A percentile compares a stretch with the other conserved stretches of the same genome.
These are phyloP conservation scores for Sporothrix brunneoviolacea DNA, from an alignment of 2,329 filamentous ascomycete species.

Conservation along the genomic window DNA sequence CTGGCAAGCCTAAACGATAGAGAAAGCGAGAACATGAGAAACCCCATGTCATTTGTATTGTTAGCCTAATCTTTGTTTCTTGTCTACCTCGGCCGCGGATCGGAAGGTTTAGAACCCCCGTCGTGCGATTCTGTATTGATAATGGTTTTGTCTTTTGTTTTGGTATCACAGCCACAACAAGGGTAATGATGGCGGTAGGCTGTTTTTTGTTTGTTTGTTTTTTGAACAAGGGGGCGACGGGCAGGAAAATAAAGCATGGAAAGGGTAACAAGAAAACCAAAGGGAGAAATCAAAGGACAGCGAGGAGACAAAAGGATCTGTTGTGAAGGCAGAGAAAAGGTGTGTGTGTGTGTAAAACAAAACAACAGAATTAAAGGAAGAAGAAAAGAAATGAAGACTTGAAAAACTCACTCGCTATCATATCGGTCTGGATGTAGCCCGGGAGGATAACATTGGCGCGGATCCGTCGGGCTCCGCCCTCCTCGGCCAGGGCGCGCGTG, in stretches of 20 bases:
- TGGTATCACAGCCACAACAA: too few species aligned
- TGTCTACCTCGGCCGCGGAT: not conserved
- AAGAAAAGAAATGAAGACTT: not conserved
- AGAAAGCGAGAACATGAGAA: not conserved
- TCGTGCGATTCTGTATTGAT: not conserved
- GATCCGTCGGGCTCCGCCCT: constrained; percentile 55
- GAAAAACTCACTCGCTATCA: constrained; percentile 59
- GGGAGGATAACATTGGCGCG: constrained; percentile 76
- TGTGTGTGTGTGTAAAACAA: not conserved
- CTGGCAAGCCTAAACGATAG: too few species aligned
- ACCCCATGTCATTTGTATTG: constrained; percentile 5
- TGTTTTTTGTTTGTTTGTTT: too few species aligned
- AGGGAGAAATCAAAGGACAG: constrained; percentile 9
- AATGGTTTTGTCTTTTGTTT: not conserved
- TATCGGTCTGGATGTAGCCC: constrained; percentile 74
- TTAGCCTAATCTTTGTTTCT: constrained; percentile 2
- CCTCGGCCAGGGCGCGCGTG: constrained; percentile 58
- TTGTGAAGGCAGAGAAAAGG: too few species aligned
- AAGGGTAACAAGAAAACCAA: not conserved
- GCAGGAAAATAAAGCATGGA: not conserved
- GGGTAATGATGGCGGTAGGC: too few species aligned
- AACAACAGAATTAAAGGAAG: too few species aligned
- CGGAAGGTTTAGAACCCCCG: not conserved
- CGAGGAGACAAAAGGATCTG: too few species aligned
- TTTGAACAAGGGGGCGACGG: too few species aligned